phyloP scores from a whole-genome alignment of 1,139 yeast genomes.

The Casaregolazyma lundiana region DNA sequence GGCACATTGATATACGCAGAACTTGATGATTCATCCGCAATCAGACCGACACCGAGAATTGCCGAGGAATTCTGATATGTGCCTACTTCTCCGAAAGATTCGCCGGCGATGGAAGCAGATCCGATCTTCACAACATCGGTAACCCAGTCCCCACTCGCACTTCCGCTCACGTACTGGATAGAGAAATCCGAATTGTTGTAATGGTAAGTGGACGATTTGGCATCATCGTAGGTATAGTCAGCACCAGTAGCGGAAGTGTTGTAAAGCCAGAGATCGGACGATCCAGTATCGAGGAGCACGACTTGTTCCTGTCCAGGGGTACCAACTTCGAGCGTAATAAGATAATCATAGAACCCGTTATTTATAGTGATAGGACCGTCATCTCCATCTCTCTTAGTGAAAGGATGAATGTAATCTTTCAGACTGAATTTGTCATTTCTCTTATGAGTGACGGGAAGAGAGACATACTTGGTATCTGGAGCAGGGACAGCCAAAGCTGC shows the following conservation, averaged over 20 bases:
- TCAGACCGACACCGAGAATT: slow-evolving; percentile 16
- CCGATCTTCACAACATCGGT: slow-evolving; percentile 35
- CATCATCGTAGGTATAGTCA: not conserved
- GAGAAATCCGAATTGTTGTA: slow-evolving; percentile 19
- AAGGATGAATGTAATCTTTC: not conserved
- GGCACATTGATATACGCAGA: slow-evolving; percentile 41
- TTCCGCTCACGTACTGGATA: slow-evolving; percentile 27
- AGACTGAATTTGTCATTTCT: not conserved
- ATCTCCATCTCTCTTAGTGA: not conserved
- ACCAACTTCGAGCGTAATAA: slow-evolving; percentile 29
- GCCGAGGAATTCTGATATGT: too few relatives aligned
- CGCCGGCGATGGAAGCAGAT: slow-evolving; percentile 5
- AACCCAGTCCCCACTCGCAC: slow-evolving; percentile 43
- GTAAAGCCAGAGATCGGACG: slow-evolving; percentile 41
- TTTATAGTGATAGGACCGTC: not conserved
- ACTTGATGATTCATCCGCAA: not conserved
- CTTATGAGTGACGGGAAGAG: not conserved
- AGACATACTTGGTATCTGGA: not conserved
- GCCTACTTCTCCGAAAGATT: slow-evolving; percentile 10
- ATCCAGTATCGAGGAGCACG: slow-evolving; percentile 45
- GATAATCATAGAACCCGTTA: not conserved
- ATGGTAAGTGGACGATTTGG: slow-evolving; percentile 15
- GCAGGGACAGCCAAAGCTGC: not conserved
- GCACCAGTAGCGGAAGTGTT: slow-evolving; percentile 16
- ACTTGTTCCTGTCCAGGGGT: slow-evolving; percentile 37